These are phyloP conservation scores for Arthrobotrys sinensis DNA, from an alignment of 2,329 filamentous ascomycete genomes.

Conservation along the genomic window DNA sequence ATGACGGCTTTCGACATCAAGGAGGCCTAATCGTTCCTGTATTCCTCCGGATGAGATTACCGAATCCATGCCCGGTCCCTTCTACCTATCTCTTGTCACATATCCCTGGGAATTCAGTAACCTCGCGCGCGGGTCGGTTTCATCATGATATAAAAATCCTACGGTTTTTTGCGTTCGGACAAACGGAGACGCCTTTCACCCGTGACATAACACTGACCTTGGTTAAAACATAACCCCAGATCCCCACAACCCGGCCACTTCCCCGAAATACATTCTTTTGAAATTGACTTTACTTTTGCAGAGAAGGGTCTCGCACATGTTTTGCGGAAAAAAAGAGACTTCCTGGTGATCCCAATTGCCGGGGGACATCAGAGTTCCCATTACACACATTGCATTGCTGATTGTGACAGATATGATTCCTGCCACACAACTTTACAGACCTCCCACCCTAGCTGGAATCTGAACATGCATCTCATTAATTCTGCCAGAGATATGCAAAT, in stretches of 20 bases:
- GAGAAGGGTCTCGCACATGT: slow-evolving; percentile 27
- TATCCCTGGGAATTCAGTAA: slow-evolving; percentile 29
- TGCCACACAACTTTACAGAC: slow-evolving; percentile 29
- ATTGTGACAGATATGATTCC: not conserved
- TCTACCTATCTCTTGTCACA: slow-evolving; percentile 44
- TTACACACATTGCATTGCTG: not conserved
- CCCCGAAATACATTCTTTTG: slow-evolving; percentile 29
- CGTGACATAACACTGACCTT: slow-evolving; percentile 41
- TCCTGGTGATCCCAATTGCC: slow-evolving; percentile 26
- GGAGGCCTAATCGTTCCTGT: slow-evolving; percentile 22
- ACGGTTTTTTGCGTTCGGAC: slow-evolving; percentile 41
- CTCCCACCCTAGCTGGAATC: slow-evolving; percentile 29
- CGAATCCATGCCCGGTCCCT: slow-evolving; percentile 49
- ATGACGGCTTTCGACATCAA: slow-evolving; percentile 16
- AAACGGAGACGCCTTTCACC: slow-evolving; percentile 61
- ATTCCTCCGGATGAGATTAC: slow-evolving; percentile 45
- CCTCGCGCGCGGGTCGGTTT: slow-evolving; percentile 37
- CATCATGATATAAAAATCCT: slow-evolving; percentile 39
- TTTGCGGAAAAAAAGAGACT: slow-evolving; percentile 26
- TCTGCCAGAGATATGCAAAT: slow-evolving; percentile 34
- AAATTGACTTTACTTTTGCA: slow-evolving; percentile 13
- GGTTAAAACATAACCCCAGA: slow-evolving; percentile 31
- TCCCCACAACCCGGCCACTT: slow-evolving; percentile 59
- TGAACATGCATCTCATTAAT: slow-evolving; percentile 33
- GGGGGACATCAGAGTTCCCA: slow-evolving; percentile 25